Evolutionary conservation across 2,329 filamentous ascomycete genomes (phyloP), one percentile per base, ranked within the genome.

Genomic region (Nothomitra cinnamomea): DNA sequence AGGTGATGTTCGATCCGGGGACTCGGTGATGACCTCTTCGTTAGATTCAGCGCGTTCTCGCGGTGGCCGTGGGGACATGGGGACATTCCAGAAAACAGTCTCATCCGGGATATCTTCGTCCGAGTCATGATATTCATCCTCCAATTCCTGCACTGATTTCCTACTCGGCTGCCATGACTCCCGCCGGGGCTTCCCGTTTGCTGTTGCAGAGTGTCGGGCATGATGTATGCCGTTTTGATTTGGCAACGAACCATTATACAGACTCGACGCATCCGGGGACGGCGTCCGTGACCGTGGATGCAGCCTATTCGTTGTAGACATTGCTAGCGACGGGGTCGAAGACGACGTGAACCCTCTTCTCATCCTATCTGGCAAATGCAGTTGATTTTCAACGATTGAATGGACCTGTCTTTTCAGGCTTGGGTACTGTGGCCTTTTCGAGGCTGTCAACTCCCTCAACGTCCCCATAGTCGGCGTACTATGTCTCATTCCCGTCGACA

Each of bases 91-190:
- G 48, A 92, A 76, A 52, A 88, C 75, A 22, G 85, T 76, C 53
- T 86, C 85, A 24, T 89, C 85, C 0, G 86, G 86, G 28, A 92
- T 82, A 55, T 77, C 74, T 57, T 86, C 79, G 61, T 88, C 84
- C 53, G 79, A 81, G 53, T 88, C 83, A 59, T 89, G 83, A 60
- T 87, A 89, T 62, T 90, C 85, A 53, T 78, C 77, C 63, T 92
- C 86, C 52, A 87, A 71, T 61, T 89, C 79, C 56, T 80, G 69
- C 1, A 78, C 73, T 0, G 82, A 79, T 65, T 87, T 90, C 55
- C 82, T 74, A 45, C 71, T 77, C 0, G 81, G 76, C 64, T 87
- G 83, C 84, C 83, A 89, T 47, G 70, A 72, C 56, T 68, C 65
- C 45, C 79, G 70, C 51, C 75, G 70, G 3, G 72, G 69, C 56